A percentile compares a stretch with the other conserved stretches of the same genome.
phyloP scores from a whole-genome alignment of 306 rosid genomes.

The Prunus kanzakura region DNA sequence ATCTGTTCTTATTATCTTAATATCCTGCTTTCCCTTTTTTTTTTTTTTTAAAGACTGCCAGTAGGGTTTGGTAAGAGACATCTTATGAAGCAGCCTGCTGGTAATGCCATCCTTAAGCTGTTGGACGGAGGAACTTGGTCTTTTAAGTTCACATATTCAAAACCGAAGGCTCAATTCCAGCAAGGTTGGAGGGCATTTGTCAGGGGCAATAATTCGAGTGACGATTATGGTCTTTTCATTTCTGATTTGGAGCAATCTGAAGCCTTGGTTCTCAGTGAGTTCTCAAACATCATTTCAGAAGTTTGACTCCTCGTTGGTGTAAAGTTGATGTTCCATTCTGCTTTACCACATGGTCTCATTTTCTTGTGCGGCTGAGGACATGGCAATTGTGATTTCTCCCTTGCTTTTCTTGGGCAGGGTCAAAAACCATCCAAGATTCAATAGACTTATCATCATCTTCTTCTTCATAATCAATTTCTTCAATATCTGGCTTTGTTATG shows the following conservation, averaged over 20 bases:
- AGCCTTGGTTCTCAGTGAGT: background rate
- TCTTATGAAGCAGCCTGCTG: background rate
- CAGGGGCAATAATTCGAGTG: slow-evolving; percentile 1
- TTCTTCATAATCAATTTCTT: background rate
- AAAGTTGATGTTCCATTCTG: background rate
- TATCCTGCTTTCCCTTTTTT: background rate
- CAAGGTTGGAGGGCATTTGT: slow-evolving; percentile 11
- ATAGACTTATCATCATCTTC: background rate
- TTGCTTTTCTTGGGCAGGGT: background rate
- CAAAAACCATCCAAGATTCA: background rate
- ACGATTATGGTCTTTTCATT: background rate
- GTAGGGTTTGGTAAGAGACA: background rate
- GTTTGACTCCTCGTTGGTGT: background rate
- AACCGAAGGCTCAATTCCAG: background rate
- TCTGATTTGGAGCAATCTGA: background rate
- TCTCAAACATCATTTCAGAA: background rate
- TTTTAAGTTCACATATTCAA: background rate
- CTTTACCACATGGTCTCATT: background rate
- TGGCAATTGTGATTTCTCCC: background rate
- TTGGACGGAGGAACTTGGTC: slow-evolving; percentile 1
- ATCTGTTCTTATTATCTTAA: background rate
- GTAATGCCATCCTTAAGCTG: background rate
- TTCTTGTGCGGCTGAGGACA: background rate
- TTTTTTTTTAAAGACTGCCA: background rate
- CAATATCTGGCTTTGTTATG: background rate